A percentile compares a stretch with the other conserved stretches of the same genome.
These are phyloP conservation scores for Trametes cubensis DNA, from an alignment of 768 basidiomycete species.

Conservation along the genomic window DNA sequence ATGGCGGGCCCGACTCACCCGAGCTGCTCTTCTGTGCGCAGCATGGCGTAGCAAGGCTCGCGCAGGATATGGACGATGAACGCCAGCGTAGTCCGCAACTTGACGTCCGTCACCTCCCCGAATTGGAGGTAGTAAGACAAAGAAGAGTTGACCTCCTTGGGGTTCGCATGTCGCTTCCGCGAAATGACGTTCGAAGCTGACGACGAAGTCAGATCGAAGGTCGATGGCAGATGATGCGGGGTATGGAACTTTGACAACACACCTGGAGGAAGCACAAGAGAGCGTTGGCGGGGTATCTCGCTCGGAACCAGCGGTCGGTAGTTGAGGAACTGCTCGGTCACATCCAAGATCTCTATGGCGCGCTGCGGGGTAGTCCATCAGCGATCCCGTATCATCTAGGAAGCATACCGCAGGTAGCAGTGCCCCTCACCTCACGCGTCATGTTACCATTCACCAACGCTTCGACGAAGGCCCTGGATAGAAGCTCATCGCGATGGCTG, in stretches of 20 bases:
- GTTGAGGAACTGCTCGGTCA: slow-evolving; percentile 42
- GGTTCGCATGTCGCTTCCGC: slow-evolving; percentile 43
- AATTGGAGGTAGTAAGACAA: slow-evolving; percentile 52
- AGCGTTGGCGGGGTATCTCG: slow-evolving; percentile 44
- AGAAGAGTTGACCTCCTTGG: slow-evolving; percentile 48
- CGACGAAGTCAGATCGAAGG: not conserved
- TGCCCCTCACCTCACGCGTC: slow-evolving; percentile 31
- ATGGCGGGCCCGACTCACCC: slow-evolving; percentile 34
- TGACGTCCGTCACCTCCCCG: slow-evolving; percentile 43
- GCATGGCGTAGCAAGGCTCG: slow-evolving; percentile 52
- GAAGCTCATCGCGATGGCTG: slow-evolving; percentile 41
- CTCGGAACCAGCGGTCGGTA: slow-evolving; percentile 39
- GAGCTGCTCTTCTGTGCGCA: slow-evolving; percentile 58
- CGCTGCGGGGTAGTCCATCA: slow-evolving; percentile 34
- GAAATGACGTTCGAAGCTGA: slow-evolving; percentile 44
- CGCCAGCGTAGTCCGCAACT: slow-evolving; percentile 38
- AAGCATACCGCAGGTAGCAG: slow-evolving; percentile 11
- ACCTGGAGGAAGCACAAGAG: slow-evolving; percentile 47
- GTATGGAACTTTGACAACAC: not conserved
- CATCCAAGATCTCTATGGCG: slow-evolving; percentile 41
- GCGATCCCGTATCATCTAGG: not conserved
- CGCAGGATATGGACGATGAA: slow-evolving; percentile 48
- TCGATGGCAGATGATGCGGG: not conserved
- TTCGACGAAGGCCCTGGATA: slow-evolving; percentile 46
- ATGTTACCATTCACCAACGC: slow-evolving; percentile 53